Evolutionary conservation across 257 asterid genomes (phyloP), one percentile per base, ranked within the genome.

Genomic region (Galeopsis tetrahit): DNA sequence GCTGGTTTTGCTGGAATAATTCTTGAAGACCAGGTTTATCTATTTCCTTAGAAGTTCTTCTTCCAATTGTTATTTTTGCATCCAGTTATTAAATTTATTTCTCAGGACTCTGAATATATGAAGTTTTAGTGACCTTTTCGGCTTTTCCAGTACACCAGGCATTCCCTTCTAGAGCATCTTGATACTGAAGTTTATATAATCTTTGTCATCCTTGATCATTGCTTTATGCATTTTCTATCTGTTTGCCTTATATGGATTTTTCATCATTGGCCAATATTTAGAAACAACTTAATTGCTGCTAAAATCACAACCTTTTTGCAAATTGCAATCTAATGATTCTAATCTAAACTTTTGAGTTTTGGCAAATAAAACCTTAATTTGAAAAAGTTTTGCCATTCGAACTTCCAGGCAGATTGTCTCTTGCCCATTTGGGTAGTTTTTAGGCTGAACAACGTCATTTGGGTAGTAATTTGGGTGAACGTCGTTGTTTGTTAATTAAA

Each of bases 1-100:
- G 95, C 97, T 57, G 98, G 97, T 53, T 93, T 89, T 82, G 97
- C 95, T 7, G 98, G 98, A 82, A 81, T 93, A 68, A 82, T 93
- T 77, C 95, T 93, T 65, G 98, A 93, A 85, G 97, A 90, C 78
- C 98, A 93, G 97, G 98, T 93, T 74, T 74, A 70, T 13, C 57
- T 49, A 31, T 5, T 71, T 73, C 35, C 44, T 60, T 5, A 58
- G 15, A 28, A 55, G 61, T 73, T 34, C 56, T 21, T 5, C 51
- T 64, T 67, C 49, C 5, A 57, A 59, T 4, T 51, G 58, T 46
- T 28, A 38, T 42, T 36, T 58, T 32, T 67, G 40, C 61, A 21
- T 66, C 53, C 34, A 33, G 14, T 28, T 15, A 11, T 53, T 11
- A 13, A 53, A 10, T 35, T 63, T 21, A 55, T 57, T 52, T 17